Evolutionary conservation across 1,139 yeast genomes (phyloP).

Genomic region (Dujonia santamariae): DNA sequence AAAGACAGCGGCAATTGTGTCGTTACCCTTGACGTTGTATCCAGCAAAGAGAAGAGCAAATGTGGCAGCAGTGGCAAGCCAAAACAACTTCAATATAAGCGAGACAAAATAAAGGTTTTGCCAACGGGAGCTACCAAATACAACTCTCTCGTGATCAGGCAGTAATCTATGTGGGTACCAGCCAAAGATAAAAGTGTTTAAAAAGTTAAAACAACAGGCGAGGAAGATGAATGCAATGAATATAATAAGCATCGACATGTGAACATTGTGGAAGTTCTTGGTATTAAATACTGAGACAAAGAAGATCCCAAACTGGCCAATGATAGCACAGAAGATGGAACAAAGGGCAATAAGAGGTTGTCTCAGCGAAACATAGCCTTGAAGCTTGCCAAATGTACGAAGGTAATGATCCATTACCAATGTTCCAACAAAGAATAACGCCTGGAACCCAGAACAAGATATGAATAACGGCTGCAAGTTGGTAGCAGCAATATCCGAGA

Average conservation of each 20-base stretch:
- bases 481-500: slow-evolving; percentile 86
- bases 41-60: slow-evolving; percentile 71
- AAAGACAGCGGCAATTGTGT: slow-evolving; percentile 53
- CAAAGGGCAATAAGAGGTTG: slow-evolving; percentile 50
- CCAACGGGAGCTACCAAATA: slow-evolving; percentile 37
- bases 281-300: slow-evolving; percentile 77
- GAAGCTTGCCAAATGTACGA: slow-evolving; percentile 50
- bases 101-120: slow-evolving; percentile 48
- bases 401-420: slow-evolving; percentile 55
- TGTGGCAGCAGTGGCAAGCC: slow-evolving; percentile 68
- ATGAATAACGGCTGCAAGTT: slow-evolving; percentile 80
- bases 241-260: slow-evolving; percentile 65
- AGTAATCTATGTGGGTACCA: slow-evolving; percentile 35
- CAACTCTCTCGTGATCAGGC: slow-evolving; percentile 40
- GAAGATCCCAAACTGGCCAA: slow-evolving; percentile 77
- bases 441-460: slow-evolving; percentile 76
- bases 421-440: slow-evolving; percentile 70
- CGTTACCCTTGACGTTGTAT: slow-evolving; percentile 32
- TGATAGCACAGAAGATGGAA: slow-evolving; percentile 50
- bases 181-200: slow-evolving; percentile 63
- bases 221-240: slow-evolving; percentile 72
- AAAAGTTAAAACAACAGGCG: slow-evolving; percentile 58
- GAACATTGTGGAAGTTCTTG: slow-evolving; percentile 55
- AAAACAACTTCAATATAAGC: slow-evolving; percentile 52
- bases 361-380: slow-evolving; percentile 47